Percentiles rank a stretch among this genome's conserved stretches.
phyloP scores from a whole-genome alignment of 768 basidiomycete genomes.

The Bullera alba region DNA sequence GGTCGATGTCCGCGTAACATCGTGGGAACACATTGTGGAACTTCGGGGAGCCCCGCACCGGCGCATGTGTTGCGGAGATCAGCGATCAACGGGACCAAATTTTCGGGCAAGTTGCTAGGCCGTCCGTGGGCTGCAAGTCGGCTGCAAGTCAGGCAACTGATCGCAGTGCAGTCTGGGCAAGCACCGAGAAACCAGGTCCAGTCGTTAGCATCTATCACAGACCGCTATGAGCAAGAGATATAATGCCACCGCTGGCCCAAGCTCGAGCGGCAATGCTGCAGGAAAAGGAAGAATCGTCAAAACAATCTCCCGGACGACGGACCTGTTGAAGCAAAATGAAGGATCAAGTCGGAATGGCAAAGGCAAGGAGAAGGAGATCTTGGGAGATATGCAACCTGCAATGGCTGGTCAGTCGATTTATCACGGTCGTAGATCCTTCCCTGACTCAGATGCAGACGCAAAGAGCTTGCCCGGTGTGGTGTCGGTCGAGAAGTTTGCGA shows the following conservation, averaged over 20 bases:
- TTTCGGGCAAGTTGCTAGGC: no score
- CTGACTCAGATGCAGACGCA: background rate
- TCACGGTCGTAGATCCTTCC: background rate
- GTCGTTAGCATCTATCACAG: no score
- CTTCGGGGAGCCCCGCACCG: no score
- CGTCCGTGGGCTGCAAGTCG: no score
- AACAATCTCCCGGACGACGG: constrained; percentile 19
- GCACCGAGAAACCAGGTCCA: no score
- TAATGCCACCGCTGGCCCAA: background rate
- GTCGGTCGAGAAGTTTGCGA: background rate
- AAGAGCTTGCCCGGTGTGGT: background rate
- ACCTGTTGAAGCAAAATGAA: constrained; percentile 19
- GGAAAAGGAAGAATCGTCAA: background rate
- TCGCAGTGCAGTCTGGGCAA: no score
- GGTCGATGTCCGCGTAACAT: no score
- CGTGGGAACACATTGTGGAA: no score
- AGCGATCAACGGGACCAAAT: no score
- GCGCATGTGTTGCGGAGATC: no score
- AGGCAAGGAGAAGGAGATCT: constrained; percentile 23
- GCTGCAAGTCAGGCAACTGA: no score
- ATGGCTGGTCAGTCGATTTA: constrained; percentile 16
- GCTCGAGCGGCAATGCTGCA: background rate
- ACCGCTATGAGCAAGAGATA: no score
- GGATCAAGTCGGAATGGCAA: constrained; percentile 4
- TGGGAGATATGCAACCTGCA: constrained; percentile 20